These are phyloP conservation scores for Maudiozyma humilis DNA, from an alignment of 1,139 yeast genomes.

Conservation along the genomic window DNA sequence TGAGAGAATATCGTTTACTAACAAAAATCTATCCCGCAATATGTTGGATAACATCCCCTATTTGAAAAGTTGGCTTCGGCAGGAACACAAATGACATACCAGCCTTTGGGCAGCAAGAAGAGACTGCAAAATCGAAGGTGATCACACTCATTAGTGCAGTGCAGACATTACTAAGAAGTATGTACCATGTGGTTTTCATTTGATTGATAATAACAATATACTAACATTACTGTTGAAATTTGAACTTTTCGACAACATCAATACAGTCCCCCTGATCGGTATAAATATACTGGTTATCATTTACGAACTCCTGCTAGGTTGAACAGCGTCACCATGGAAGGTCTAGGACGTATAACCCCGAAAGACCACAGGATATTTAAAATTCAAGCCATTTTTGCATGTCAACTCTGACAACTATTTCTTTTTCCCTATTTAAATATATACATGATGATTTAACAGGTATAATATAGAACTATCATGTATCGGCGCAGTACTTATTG, in stretches of 20 bases:
- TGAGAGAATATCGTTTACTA: constrained; percentile 4
- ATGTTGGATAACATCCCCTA: not conserved
- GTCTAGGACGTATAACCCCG: no score
- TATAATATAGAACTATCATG: no score
- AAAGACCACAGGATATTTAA: no score
- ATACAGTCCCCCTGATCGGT: constrained; percentile 55
- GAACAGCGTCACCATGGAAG: no score
- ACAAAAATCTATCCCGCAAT: not conserved
- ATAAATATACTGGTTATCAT: constrained; percentile 58
- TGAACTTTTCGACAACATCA: not conserved
- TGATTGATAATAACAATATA: not conserved
- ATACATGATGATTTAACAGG: not conserved
- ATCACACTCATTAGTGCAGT: constrained; percentile 63
- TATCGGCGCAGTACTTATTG: no score
- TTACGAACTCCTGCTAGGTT: constrained; percentile 67
- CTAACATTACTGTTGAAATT: constrained; percentile 1
- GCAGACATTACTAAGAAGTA: constrained; percentile 63
- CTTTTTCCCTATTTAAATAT: not conserved
- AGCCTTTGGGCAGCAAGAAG: constrained; percentile 36
- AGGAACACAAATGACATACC: constrained; percentile 35
- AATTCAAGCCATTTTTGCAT: no score
- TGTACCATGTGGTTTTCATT: constrained; percentile 20
- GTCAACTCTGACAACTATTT: no score
- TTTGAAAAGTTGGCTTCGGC: constrained; percentile 41
- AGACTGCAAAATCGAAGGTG: constrained; percentile 47